Evolutionary conservation across 768 basidiomycete species (phyloP).

Genomic region (Calocera cornea): DNA sequence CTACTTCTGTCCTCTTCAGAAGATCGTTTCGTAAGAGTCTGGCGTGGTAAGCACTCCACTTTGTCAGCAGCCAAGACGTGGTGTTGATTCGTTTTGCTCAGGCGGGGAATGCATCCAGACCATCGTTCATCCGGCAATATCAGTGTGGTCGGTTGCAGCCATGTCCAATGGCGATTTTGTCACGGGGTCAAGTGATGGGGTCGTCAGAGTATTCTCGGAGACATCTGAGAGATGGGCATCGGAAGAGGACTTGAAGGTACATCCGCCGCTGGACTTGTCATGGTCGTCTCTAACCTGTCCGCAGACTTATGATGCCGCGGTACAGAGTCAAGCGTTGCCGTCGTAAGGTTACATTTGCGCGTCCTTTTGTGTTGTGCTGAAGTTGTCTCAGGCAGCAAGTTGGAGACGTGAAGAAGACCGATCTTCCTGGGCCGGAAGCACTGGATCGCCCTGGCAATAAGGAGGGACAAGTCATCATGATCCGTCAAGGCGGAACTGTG

Average conservation of each 20-base stretch:
- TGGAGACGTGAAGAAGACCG: slow-evolving; percentile 84
- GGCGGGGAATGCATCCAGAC: slow-evolving; percentile 83
- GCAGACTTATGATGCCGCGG: slow-evolving; percentile 46
- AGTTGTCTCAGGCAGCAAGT: slow-evolving; percentile 48
- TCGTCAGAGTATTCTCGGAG: slow-evolving; percentile 74
- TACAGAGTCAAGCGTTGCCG: slow-evolving; percentile 68
- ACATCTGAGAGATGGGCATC: slow-evolving; percentile 61
- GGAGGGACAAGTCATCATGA: slow-evolving; percentile 85
- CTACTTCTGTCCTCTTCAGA: slow-evolving; percentile 85
- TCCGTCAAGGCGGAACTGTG: slow-evolving; percentile 55
- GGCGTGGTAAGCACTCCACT: slow-evolving; percentile 53
- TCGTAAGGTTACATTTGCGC: slow-evolving; percentile 25
- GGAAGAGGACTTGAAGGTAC: slow-evolving; percentile 42
- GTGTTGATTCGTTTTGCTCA: slow-evolving; percentile 19
- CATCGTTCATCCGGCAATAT: slow-evolving; percentile 85
- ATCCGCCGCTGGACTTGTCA: slow-evolving; percentile 6
- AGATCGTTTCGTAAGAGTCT: slow-evolving; percentile 82
- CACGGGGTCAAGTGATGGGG: slow-evolving; percentile 78
- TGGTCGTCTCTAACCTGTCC: not conserved
- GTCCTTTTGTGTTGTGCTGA: not conserved
- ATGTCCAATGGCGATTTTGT: slow-evolving; percentile 88
- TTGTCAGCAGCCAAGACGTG: not conserved
- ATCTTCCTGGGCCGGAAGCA: slow-evolving; percentile 78
- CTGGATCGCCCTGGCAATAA: slow-evolving; percentile 72
- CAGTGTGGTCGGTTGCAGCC: slow-evolving; percentile 86